A percentile compares a stretch with the other conserved stretches of the same genome.
Conservation (phyloP, 441 rosid genomes). For the Bruguiera hainesii region DNA sequence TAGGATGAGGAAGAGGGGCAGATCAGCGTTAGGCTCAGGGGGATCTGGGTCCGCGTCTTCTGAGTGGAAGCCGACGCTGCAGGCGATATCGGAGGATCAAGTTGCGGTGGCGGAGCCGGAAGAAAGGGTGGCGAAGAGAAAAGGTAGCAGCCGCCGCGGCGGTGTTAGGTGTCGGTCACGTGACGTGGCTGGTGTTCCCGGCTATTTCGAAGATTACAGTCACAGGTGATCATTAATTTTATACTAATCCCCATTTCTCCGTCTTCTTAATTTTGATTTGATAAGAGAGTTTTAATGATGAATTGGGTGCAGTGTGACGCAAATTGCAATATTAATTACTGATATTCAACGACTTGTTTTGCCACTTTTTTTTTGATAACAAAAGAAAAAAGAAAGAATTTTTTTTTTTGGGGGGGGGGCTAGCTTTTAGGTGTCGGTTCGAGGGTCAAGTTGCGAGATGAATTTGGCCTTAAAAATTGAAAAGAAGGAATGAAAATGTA, state of each 20-base stretch:
- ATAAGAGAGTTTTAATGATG: neutral
- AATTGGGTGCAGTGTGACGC: neutral
- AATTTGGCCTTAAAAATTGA: too few relatives aligned
- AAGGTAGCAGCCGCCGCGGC: slow-evolving; percentile 31
- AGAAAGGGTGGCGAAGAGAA: slow-evolving; percentile 26
- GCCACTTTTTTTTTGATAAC: too few relatives aligned
- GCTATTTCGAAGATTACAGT: slow-evolving; percentile 38
- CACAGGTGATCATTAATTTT: slow-evolving; percentile 20
- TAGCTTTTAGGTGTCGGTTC: too few relatives aligned
- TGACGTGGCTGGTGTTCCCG: slow-evolving; percentile 30
- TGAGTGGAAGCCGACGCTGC: slow-evolving; percentile 65
- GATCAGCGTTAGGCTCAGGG: slow-evolving; percentile 6
- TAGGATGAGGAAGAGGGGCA: slow-evolving; percentile 32
- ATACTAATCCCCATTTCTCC: neutral
- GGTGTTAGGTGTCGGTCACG: slow-evolving; percentile 9
- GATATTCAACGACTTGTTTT: too few relatives aligned
- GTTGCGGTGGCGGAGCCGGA: slow-evolving; percentile 24
- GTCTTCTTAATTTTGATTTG: neutral
- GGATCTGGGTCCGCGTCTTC: neutral
- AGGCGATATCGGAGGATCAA: slow-evolving; percentile 53
- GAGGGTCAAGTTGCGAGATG: too few relatives aligned
- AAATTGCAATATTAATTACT: too few relatives aligned
- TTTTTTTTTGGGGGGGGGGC: too few relatives aligned
- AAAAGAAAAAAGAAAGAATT: too few relatives aligned
- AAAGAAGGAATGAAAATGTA: too few relatives aligned